Percentiles rank a stretch among this genome's conserved stretches.
Evolutionary conservation across 345 rosid species (phyloP).

Genomic region (Rhizophora apiculata): DNA sequence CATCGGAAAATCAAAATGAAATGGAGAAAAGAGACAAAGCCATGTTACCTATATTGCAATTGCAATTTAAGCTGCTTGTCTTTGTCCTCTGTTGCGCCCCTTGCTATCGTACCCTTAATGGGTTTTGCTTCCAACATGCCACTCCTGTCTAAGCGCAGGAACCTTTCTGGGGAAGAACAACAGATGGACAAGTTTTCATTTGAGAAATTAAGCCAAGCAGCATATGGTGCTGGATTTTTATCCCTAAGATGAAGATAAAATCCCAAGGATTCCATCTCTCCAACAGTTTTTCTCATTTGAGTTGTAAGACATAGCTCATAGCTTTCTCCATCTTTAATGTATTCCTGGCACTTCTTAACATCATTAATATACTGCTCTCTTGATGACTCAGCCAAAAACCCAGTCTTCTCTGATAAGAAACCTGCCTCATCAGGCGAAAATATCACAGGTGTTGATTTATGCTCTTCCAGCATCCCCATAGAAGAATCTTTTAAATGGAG

Average conservation of each 20-base stretch:
- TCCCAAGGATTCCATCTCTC: slow-evolving; percentile 58
- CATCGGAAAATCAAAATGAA: too few relatives aligned
- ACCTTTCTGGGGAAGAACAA: slow-evolving; percentile 94
- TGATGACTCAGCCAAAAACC: slow-evolving; percentile 57
- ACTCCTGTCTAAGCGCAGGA: slow-evolving; percentile 67
- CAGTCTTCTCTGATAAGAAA: too few relatives aligned
- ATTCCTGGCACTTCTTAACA: slow-evolving; percentile 62
- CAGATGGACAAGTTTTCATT: slow-evolving; percentile 62
- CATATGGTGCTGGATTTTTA: slow-evolving; percentile 90
- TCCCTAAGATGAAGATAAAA: slow-evolving; percentile 81
- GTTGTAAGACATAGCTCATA: slow-evolving; percentile 92
- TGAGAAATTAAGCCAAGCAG: slow-evolving; percentile 88
- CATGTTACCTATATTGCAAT: slow-evolving; percentile 64
- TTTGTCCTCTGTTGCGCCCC: slow-evolving; percentile 66
- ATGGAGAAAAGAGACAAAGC: slow-evolving; percentile 3
- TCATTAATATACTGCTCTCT: slow-evolving; percentile 61
- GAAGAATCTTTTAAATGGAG: slow-evolving; percentile 37
- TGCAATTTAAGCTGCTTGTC: slow-evolving; percentile 64
- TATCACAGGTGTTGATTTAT: slow-evolving; percentile 18
- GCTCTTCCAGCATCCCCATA: slow-evolving; percentile 25
- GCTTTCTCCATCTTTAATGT: slow-evolving; percentile 95
- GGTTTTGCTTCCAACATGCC: slow-evolving; percentile 82
- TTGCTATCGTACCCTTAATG: slow-evolving; percentile 86
- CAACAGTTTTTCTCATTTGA: slow-evolving; percentile 53
- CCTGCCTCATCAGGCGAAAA: slow-evolving; percentile 31